phyloP scores from a whole-genome alignment of 2,329 filamentous ascomycete genomes.

The Colletotrichum chlorophyti region DNA sequence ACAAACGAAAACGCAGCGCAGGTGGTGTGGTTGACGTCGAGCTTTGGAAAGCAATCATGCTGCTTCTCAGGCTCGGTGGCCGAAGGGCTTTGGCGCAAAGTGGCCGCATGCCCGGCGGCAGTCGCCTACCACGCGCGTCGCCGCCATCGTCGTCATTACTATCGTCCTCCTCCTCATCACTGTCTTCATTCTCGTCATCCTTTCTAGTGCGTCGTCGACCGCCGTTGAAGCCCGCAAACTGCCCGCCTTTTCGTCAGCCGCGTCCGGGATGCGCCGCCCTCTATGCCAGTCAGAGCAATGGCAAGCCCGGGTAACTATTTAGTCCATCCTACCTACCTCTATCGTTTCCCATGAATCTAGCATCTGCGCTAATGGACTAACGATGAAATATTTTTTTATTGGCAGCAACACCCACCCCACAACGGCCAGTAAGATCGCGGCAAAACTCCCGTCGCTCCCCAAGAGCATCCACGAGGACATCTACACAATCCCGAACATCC shows the following conservation, averaged over 20 bases:
- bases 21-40: neutral
- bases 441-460: constrained; percentile 11
- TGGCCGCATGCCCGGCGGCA: neutral
- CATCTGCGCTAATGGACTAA: neutral
- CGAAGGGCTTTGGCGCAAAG: constrained; percentile 2
- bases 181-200: too few species aligned
- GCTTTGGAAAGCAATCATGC: constrained; percentile 2
- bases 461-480: constrained; percentile 77
- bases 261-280: neutral
- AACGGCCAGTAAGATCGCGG: constrained; percentile 3
- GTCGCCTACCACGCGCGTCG: neutral
- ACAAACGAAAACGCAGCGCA: neutral
- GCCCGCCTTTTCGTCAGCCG: neutral
- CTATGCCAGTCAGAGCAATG: constrained; percentile 3
- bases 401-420: neutral
- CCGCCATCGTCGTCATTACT: too few species aligned
- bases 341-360: neutral
- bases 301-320: constrained; percentile 5
- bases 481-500: constrained; percentile 92
- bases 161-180: too few species aligned
- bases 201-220: neutral
- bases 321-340: neutral
- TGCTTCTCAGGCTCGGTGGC: constrained; percentile 5
- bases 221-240: neutral
- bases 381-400: too few species aligned